Conservation (phyloP, 805 yeast species). For the Metschnikowia proteae region DNA sequence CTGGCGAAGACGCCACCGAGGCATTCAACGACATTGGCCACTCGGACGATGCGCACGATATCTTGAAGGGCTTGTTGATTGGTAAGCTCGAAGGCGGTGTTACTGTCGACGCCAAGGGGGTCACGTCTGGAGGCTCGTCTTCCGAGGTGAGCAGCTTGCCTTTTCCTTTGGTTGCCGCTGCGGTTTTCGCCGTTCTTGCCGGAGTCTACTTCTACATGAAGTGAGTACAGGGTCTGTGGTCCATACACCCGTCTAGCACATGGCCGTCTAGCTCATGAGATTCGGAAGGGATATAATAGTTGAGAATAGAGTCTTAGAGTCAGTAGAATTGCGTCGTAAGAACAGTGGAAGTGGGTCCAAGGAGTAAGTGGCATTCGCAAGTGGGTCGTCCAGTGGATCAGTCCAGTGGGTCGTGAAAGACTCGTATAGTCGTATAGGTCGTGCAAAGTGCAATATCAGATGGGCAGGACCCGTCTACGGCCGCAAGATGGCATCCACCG, state of each 20-base stretch:
- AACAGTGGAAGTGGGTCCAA: no score
- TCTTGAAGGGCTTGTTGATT: constrained; percentile 61
- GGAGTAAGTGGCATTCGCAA: no score
- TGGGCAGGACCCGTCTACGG: no score
- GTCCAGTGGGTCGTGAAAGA: no score
- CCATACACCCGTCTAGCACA: no score
- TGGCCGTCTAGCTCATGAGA: no score
- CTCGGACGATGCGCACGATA: constrained; percentile 89
- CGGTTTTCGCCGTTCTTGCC: constrained; percentile 17
- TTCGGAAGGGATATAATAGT: no score
- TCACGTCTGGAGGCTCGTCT: constrained; percentile 8
- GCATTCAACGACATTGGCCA: constrained; percentile 89
- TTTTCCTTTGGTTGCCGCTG: constrained; percentile 18
- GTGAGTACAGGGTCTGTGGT: constrained; percentile 1
- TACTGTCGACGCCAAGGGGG: constrained; percentile 21
- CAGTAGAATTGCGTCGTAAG: no score
- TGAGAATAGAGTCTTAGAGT: no score
- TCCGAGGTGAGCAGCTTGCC: constrained; percentile 17
- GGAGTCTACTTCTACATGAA: constrained; percentile 20
- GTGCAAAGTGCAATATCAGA: no score
- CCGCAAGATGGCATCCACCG: background rate
- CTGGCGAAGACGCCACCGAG: constrained; percentile 73
- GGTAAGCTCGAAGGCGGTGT: constrained; percentile 76
- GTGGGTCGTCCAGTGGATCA: no score
- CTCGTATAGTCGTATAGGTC: no score